Conservation (phyloP, 192 early-diverging fungal genomes). For the Coemansia sp. region DNA sequence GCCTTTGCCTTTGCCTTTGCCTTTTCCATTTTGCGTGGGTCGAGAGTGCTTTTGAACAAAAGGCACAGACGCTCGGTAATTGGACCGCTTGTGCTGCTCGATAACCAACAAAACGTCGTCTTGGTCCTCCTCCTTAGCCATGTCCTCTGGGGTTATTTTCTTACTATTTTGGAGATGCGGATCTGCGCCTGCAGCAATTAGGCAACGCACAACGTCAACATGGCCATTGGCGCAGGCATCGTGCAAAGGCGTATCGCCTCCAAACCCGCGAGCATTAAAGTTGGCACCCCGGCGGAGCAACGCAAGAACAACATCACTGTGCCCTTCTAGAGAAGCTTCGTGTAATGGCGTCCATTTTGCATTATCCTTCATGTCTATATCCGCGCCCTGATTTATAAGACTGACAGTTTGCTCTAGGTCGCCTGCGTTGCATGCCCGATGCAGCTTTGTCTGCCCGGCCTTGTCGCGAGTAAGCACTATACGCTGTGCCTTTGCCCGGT, state of each 20-base stretch:
- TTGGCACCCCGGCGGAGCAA: slow-evolving; percentile 61
- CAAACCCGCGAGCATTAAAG: slow-evolving; percentile 59
- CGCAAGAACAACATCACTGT: slow-evolving; percentile 27
- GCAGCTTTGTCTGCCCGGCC: slow-evolving; percentile 65
- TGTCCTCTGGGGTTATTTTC: slow-evolving; percentile 55
- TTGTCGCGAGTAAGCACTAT: slow-evolving; percentile 51
- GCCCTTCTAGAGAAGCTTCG: slow-evolving; percentile 63
- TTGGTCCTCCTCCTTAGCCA: slow-evolving; percentile 55
- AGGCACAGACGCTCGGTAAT: neutral
- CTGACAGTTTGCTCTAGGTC: slow-evolving; percentile 50
- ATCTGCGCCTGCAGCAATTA: slow-evolving; percentile 42
- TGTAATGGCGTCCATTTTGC: slow-evolving; percentile 69
- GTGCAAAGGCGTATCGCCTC: slow-evolving; percentile 65
- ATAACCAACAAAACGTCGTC: slow-evolving; percentile 37
- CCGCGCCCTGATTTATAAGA: slow-evolving; percentile 63
- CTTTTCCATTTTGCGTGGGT: neutral
- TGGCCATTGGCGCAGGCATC: slow-evolving; percentile 63
- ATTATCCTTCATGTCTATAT: slow-evolving; percentile 67
- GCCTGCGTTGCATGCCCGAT: slow-evolving; percentile 61
- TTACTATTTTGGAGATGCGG: slow-evolving; percentile 37
- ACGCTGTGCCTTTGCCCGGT: slow-evolving; percentile 39
- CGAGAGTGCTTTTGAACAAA: neutral
- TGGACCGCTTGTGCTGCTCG: slow-evolving; percentile 12
- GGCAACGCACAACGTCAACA: slow-evolving; percentile 36
- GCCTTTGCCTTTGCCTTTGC: too few relatives aligned